A percentile compares a stretch with the other conserved stretches of the same genome.
These are phyloP conservation scores for Halophytophthora polymorphica DNA, from an alignment of 352 stramenopile species.

Conservation along the genomic window DNA sequence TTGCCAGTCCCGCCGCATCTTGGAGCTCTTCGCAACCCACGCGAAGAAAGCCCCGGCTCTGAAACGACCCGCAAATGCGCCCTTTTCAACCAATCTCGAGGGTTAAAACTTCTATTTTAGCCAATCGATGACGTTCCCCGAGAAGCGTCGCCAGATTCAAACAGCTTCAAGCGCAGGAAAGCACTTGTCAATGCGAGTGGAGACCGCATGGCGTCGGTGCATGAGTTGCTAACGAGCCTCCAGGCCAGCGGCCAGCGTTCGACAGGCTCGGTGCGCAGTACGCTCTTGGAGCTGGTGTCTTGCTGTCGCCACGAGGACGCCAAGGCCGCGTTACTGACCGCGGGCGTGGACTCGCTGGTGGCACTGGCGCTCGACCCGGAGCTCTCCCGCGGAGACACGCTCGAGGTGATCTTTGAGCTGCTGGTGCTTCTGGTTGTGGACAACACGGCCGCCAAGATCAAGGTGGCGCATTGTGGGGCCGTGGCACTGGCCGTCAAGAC, in stretches of 20 bases:
- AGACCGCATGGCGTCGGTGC: conserved; percentile 36
- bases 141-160: neutral
- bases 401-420: conserved; percentile 47
- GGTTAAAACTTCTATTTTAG: conserved; percentile 6
- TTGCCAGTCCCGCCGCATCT: no score
- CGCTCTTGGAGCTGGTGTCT: conserved; percentile 35
- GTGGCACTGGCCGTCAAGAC: conserved; percentile 25
- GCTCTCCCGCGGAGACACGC: conserved; percentile 6
- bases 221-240: conserved; percentile 38
- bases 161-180: conserved; percentile 19
- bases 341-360: conserved; percentile 34
- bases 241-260: conserved; percentile 26
- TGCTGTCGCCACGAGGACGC: conserved; percentile 36
- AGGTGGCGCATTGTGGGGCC: conserved; percentile 20
- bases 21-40: neutral
- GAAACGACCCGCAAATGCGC: neutral
- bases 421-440: conserved; percentile 32
- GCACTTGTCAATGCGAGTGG: neutral
- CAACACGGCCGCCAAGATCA: conserved; percentile 10
- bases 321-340: conserved; percentile 26
- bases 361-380: conserved; percentile 13
- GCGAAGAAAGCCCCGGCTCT: neutral
- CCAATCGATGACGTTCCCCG: conserved; percentile 6
- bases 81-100: conserved; percentile 12
- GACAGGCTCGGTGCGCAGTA: conserved; percentile 10